Percentiles rank a stretch among this genome's conserved stretches.
Evolutionary conservation across 2,329 filamentous ascomycete species (phyloP).

Genomic region (Colletotrichum ledebouriae): DNA sequence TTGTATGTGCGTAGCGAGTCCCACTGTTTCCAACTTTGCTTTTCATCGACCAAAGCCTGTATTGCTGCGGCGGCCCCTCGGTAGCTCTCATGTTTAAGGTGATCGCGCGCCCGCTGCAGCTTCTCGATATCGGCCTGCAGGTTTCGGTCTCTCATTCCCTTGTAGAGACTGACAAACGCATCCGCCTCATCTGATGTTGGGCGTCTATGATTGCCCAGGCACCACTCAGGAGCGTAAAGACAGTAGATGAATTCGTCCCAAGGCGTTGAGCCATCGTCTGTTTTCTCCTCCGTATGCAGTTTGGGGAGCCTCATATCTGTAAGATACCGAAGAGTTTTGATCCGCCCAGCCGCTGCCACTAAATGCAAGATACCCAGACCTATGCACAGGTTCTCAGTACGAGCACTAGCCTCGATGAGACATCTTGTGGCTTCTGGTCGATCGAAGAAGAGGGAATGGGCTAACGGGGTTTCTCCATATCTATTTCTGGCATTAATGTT

Average conservation of each 20-base stretch:
- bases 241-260: background rate
- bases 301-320: rapidly evolving
- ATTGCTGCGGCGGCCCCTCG: background rate
- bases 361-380: no score
- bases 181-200: background rate
- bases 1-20: constrained; percentile 13
- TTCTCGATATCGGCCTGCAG: background rate
- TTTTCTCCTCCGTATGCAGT: no score
- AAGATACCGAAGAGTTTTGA: rapidly evolving
- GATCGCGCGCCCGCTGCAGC: background rate
- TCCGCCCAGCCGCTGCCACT: rapidly evolving
- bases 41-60: background rate
- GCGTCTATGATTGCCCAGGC: no score
- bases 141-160: background rate
- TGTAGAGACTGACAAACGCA: background rate
- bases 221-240: rapidly evolving
- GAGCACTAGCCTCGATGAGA: constrained; percentile 5
- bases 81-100: background rate
- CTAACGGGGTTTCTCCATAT: rapidly evolving
- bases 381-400: no score
- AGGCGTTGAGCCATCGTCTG: no score
- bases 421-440: rapidly evolving
- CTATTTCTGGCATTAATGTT: rapidly evolving
- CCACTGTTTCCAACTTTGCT: background rate
- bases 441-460: rapidly evolving